These are phyloP conservation scores for Rhodotorula paludigena DNA, from an alignment of 768 basidiomycete genomes.

Conservation along the genomic window DNA sequence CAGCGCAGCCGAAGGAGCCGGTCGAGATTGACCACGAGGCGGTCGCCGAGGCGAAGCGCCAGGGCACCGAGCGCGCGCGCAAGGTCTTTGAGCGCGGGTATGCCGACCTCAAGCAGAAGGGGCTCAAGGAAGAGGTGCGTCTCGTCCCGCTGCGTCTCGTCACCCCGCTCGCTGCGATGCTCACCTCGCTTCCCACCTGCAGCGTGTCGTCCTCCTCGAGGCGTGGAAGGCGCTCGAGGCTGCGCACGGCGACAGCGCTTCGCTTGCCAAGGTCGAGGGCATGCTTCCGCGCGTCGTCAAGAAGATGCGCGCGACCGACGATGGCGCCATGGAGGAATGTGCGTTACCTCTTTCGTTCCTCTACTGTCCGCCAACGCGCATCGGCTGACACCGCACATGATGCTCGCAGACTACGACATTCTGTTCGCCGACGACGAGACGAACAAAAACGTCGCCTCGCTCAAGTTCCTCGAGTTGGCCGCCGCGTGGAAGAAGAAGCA, in stretches of 20 bases:
- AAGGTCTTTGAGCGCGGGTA: constrained; percentile 81
- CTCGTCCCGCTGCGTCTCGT: neutral
- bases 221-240: constrained; percentile 95
- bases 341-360: constrained; percentile 3
- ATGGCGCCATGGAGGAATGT: constrained; percentile 36
- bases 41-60: constrained; percentile 41
- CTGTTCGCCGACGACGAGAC: constrained; percentile 94
- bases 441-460: constrained; percentile 83
- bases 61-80: constrained; percentile 55
- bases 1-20: constrained; percentile 49
- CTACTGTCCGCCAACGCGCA: no score
- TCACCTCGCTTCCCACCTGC: neutral
- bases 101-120: constrained; percentile 72
- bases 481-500: constrained; percentile 63
- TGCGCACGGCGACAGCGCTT: constrained; percentile 62
- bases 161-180: neutral
- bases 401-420: constrained; percentile 79
- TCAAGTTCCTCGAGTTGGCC: constrained; percentile 94
- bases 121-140: constrained; percentile 79
- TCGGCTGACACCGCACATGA: neutral
- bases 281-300: constrained; percentile 92
- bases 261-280: constrained; percentile 69
- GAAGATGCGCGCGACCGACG: constrained; percentile 60
- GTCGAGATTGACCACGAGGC: constrained; percentile 37
- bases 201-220: constrained; percentile 87